A percentile compares a stretch with the other conserved stretches of the same genome.
phyloP scores from a whole-genome alignment of 768 basidiomycete species.

The Tylopilus sp. region DNA sequence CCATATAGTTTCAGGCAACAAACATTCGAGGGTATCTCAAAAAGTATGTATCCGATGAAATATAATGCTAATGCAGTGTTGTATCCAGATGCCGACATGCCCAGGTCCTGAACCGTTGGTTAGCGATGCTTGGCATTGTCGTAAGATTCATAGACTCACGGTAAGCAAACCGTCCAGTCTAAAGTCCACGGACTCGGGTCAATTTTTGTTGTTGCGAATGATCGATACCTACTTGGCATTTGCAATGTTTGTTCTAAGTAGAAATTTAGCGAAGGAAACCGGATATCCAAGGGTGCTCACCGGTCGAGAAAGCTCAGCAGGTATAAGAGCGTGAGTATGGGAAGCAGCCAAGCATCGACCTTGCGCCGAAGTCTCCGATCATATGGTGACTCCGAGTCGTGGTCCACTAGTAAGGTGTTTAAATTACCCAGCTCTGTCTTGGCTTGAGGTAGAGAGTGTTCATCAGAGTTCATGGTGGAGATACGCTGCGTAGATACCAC shows the following conservation, averaged over 20 bases:
- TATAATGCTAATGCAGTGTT: constrained; percentile 58
- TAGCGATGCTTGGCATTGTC: background rate
- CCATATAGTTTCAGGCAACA: background rate
- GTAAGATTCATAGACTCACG: constrained; percentile 23
- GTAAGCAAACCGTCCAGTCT: constrained; percentile 54
- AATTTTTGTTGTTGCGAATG: background rate
- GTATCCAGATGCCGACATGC: constrained; percentile 47
- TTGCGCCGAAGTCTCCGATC: constrained; percentile 32
- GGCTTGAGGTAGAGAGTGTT: background rate
- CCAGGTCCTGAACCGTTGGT: constrained; percentile 41
- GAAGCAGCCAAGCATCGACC: constrained; percentile 36
- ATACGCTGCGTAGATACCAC: background rate
- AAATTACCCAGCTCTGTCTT: background rate
- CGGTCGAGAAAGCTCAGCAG: constrained; percentile 42
- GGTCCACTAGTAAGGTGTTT: too few relatives aligned
- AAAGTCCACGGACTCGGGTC: background rate
- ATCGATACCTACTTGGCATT: constrained; percentile 34
- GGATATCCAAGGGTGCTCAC: constrained; percentile 15
- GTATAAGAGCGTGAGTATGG: constrained; percentile 39
- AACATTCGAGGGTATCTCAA: constrained; percentile 59
- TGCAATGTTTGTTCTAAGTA: constrained; percentile 34
- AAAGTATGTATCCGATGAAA: constrained; percentile 59
- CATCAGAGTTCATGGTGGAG: constrained; percentile 9
- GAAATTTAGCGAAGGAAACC: background rate
- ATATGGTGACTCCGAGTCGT: constrained; percentile 1